Conservation (phyloP, 139 green algal genomes). For the Eudorina sp. region DNA sequence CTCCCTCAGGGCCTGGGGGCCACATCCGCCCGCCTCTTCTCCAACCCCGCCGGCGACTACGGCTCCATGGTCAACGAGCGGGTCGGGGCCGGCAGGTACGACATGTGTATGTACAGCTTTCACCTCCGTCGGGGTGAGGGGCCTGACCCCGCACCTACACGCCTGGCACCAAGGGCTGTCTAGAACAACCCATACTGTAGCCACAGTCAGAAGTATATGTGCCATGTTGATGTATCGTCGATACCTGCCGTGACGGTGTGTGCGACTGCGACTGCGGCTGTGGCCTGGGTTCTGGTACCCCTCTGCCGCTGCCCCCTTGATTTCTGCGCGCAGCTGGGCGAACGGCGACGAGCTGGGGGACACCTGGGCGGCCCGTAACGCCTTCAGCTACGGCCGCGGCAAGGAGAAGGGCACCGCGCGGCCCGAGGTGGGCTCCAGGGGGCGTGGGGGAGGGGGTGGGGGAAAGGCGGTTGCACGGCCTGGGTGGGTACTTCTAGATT, state of each 20-base stretch:
- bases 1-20: constrained; percentile 82
- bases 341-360: constrained; percentile 91
- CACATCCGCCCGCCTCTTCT: constrained; percentile 89
- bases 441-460: background rate
- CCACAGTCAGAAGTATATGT: background rate
- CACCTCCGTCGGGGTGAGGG: too few species aligned
- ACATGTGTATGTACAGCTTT: too few species aligned
- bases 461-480: too few species aligned
- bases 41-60: constrained; percentile 95
- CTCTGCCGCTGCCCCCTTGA: too few species aligned
- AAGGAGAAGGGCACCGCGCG: constrained; percentile 78
- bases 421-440: constrained; percentile 65
- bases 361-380: constrained; percentile 95
- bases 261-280: background rate
- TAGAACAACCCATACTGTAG: background rate
- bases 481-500: too few species aligned
- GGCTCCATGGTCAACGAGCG: constrained; percentile 99
- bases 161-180: too few species aligned
- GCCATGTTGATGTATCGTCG: background rate
- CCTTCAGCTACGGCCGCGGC: constrained; percentile 93
- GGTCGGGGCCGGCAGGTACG: constrained; percentile 80
- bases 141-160: too few species aligned
- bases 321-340: constrained; percentile 76
- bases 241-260: too few species aligned
- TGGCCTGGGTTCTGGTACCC: background rate